These are phyloP conservation scores for Knoxia roxburghii DNA, from an alignment of 257 asterid genomes.

Conservation along the genomic window DNA sequence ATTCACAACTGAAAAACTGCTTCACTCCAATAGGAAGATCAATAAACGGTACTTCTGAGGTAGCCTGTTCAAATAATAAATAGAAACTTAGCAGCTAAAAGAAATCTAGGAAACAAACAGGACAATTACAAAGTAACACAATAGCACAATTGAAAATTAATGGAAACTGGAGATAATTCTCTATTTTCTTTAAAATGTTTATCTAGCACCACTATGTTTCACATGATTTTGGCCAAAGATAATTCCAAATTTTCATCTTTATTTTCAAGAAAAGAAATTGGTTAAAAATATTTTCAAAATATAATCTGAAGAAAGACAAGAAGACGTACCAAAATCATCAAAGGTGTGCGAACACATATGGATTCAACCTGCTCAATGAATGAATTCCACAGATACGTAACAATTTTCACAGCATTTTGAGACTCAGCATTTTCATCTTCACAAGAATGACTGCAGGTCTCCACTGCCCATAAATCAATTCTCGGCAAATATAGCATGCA, in stretches of 20 bases:
- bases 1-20: slow-evolving; percentile 62
- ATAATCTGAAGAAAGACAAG: background rate
- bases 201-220: background rate
- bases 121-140: background rate
- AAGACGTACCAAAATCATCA: slow-evolving; percentile 78
- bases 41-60: slow-evolving; percentile 61
- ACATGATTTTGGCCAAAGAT: background rate
- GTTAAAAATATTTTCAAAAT: background rate
- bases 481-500: slow-evolving; percentile 86
- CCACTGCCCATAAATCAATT: slow-evolving; percentile 92
- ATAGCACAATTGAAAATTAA: background rate
- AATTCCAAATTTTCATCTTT: background rate
- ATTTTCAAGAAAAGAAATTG: background rate
- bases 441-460: slow-evolving; percentile 33
- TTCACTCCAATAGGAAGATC: slow-evolving; percentile 62
- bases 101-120: background rate
- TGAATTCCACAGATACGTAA: slow-evolving; percentile 78
- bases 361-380: slow-evolving; percentile 86
- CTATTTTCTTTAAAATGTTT: background rate
- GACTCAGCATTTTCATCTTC: slow-evolving; percentile 31
- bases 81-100: background rate
- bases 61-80: slow-evolving; percentile 54
- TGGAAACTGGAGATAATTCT: background rate
- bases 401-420: slow-evolving; percentile 35
- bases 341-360: slow-evolving; percentile 53